Conservation (phyloP, 2,329 filamentous ascomycete species). For the Zymoseptoria tritici region DNA sequence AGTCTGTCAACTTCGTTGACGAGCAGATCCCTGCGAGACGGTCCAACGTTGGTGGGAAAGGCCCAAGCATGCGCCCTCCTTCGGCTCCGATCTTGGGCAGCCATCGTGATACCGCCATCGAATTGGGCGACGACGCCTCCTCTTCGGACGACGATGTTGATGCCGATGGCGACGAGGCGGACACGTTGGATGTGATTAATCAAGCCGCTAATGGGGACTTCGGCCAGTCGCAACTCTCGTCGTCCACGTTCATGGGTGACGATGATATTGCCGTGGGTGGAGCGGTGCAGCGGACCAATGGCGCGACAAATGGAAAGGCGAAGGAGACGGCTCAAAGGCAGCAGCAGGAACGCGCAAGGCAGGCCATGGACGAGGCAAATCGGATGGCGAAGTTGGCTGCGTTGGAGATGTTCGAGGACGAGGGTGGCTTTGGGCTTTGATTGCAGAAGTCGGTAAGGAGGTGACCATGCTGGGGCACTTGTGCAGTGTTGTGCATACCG, state of each 20-base stretch:
- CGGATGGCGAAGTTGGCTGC: constrained; percentile 30
- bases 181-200: constrained; percentile 51
- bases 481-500: no score
- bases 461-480: background rate
- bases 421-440: background rate
- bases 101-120: constrained; percentile 19
- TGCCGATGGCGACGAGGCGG: constrained; percentile 35
- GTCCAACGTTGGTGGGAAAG: constrained; percentile 22
- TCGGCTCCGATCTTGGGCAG: constrained; percentile 27
- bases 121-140: constrained; percentile 25
- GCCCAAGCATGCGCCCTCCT: constrained; percentile 25
- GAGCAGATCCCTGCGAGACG: background rate
- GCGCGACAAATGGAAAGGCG: background rate
- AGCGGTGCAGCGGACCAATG: background rate
- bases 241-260: constrained; percentile 6
- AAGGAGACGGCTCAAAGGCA: constrained; percentile 2
- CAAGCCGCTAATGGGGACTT: constrained; percentile 35
- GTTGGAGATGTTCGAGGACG: constrained; percentile 22
- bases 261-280: background rate
- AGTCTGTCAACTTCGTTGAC: background rate
- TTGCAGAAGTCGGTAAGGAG: background rate
- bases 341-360: constrained; percentile 5
- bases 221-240: constrained; percentile 4
- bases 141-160: constrained; percentile 40
- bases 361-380: constrained; percentile 26